A percentile compares a stretch with the other conserved stretches of the same genome.
Conservation (phyloP, 164 flowering plant species). For the Aristolochia californica region DNA sequence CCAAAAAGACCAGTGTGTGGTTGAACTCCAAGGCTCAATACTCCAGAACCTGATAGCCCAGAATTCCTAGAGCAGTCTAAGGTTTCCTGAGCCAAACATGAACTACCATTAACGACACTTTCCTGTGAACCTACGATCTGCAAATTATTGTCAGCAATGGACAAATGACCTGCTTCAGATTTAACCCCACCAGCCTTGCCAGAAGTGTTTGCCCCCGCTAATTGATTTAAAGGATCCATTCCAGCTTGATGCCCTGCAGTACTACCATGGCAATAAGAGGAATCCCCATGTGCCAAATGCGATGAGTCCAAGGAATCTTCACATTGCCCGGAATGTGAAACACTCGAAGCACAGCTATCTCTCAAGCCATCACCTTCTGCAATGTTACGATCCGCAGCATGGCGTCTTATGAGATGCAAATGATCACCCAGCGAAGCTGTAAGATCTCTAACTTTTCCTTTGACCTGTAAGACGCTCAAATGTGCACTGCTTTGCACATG, state of each 20-base stretch:
- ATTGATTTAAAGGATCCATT: no score
- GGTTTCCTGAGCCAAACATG: slow-evolving; percentile 6
- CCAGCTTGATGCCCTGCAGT: slow-evolving; percentile 8
- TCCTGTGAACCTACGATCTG: slow-evolving; percentile 4
- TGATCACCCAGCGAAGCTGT: slow-evolving; percentile 5
- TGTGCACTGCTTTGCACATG: slow-evolving; percentile 2
- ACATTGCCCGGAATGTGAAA: slow-evolving; percentile 9
- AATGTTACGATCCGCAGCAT: slow-evolving; percentile 1
- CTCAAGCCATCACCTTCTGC: slow-evolving; percentile 19
- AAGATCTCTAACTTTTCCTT: slow-evolving; percentile 9
- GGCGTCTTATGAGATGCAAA: slow-evolving; percentile 3
- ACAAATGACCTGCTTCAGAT: slow-evolving; percentile 2
- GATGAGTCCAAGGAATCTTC: slow-evolving; percentile 7
- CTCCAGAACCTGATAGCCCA: slow-evolving; percentile 30
- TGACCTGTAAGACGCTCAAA: slow-evolving; percentile 2
- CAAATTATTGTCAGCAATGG: not conserved
- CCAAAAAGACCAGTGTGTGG: slow-evolving; percentile 9
- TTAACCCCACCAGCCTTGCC: slow-evolving; percentile 3
- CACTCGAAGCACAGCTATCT: slow-evolving; percentile 15
- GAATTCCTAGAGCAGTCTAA: slow-evolving; percentile 20
- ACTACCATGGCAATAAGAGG: slow-evolving; percentile 10
- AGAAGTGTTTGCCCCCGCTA: slow-evolving; percentile 2
- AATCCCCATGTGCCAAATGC: slow-evolving; percentile 2
- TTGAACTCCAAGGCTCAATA: slow-evolving; percentile 14
- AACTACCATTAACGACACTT: slow-evolving; percentile 14